phyloP scores from a whole-genome alignment of 495 filamentous ascomycete species.

The Penicillium coprophilum region DNA sequence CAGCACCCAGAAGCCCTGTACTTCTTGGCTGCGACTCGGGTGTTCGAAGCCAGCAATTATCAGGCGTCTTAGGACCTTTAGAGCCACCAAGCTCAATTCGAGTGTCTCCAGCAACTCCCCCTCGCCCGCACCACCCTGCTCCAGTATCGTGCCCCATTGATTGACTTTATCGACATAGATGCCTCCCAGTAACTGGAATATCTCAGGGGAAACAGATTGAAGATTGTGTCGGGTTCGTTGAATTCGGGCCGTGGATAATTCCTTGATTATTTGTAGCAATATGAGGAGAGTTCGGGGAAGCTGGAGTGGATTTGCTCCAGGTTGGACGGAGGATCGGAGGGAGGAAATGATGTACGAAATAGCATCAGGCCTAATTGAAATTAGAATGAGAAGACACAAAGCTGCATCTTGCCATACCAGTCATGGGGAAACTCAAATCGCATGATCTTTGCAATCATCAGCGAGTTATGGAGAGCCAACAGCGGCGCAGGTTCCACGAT shows the following conservation, averaged over 20 bases:
- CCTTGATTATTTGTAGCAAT: slow-evolving; percentile 83
- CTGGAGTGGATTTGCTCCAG: slow-evolving; percentile 48
- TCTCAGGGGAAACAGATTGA: slow-evolving; percentile 72
- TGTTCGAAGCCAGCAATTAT: slow-evolving; percentile 79
- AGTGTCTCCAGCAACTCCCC: slow-evolving; percentile 58
- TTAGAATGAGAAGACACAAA: slow-evolving; percentile 10
- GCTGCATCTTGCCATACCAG: slow-evolving; percentile 51
- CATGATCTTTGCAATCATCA: slow-evolving; percentile 83
- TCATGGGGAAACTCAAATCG: slow-evolving; percentile 84
- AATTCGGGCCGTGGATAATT: slow-evolving; percentile 76
- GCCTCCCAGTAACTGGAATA: slow-evolving; percentile 70
- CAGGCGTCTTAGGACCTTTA: slow-evolving; percentile 79
- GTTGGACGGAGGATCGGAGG: slow-evolving; percentile 53
- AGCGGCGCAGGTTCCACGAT: slow-evolving; percentile 69
- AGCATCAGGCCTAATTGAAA: slow-evolving; percentile 46
- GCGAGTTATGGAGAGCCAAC: slow-evolving; percentile 80
- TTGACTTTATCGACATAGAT: slow-evolving; percentile 75
- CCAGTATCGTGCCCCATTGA: slow-evolving; percentile 65
- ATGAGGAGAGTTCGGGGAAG: slow-evolving; percentile 74
- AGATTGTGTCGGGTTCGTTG: slow-evolving; percentile 67
- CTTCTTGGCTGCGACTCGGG: slow-evolving; percentile 72
- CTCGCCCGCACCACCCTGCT: slow-evolving; percentile 55
- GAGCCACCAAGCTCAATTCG: slow-evolving; percentile 69
- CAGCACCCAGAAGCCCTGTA: slow-evolving; percentile 73
- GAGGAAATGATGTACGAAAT: slow-evolving; percentile 56